Conservation (phyloP, 1,139 yeast species). For the Candida buenavistaensis region DNA sequence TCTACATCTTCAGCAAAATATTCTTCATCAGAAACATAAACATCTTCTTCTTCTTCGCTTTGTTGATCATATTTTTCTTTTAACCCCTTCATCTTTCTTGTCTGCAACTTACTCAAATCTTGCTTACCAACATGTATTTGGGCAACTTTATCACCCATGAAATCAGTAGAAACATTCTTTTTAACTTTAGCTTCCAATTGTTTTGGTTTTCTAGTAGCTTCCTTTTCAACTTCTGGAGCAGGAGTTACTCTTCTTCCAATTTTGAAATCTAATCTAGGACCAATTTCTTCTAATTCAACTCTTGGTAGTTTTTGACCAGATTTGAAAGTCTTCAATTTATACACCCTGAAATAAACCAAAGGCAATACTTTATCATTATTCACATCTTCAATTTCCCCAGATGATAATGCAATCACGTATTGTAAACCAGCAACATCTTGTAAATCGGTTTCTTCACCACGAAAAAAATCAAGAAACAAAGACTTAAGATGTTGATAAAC, state of each 20-base stretch:
- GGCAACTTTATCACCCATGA: constrained; percentile 96
- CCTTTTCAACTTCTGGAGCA: constrained; percentile 86
- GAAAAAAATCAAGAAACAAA: constrained; percentile 84
- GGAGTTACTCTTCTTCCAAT: constrained; percentile 88
- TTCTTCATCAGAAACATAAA: constrained; percentile 25
- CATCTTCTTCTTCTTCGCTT: constrained; percentile 45
- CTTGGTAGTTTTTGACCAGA: constrained; percentile 91
- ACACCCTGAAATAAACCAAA: constrained; percentile 83
- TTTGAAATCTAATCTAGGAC: constrained; percentile 92
- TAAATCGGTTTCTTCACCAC: constrained; percentile 80
- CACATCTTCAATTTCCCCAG: constrained; percentile 53
- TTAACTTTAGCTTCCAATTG: constrained; percentile 78
- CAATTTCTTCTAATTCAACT: constrained; percentile 91
- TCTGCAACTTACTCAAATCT: constrained; percentile 85
- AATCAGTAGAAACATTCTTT: constrained; percentile 87
- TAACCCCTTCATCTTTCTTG: constrained; percentile 98
- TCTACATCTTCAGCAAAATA: constrained; percentile 25
- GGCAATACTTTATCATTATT: constrained; percentile 50
- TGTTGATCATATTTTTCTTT: constrained; percentile 81
- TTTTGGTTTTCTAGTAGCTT: constrained; percentile 80
- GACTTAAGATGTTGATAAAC: constrained; percentile 84
- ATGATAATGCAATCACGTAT: constrained; percentile 80
- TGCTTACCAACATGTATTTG: constrained; percentile 95
- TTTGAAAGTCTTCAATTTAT: constrained; percentile 75
- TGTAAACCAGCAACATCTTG: constrained; percentile 96